phyloP scores from a whole-genome alignment of 192 early-diverging fungal genomes.

The Jimgerdemannia flammicorona region DNA sequence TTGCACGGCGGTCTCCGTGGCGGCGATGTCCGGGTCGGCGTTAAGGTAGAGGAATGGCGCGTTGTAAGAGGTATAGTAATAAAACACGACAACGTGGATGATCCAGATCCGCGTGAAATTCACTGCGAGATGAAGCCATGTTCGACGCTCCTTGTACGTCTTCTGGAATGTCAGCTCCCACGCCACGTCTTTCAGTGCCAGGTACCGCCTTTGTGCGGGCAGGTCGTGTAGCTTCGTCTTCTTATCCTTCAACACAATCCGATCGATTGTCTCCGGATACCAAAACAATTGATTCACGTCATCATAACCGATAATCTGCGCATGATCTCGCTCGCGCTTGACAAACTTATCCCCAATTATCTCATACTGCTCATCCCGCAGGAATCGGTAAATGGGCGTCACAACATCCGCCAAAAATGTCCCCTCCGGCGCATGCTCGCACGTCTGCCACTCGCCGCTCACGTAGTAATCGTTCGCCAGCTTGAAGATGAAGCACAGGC shows the following conservation, averaged over 20 bases:
- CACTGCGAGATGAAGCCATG: constrained; percentile 77
- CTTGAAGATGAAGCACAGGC: constrained; percentile 79
- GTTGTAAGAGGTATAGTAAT: constrained; percentile 74
- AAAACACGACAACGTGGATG: constrained; percentile 74
- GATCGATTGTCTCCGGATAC: constrained; percentile 62
- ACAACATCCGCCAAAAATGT: constrained; percentile 65
- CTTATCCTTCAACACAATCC: constrained; percentile 40
- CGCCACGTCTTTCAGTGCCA: constrained; percentile 54
- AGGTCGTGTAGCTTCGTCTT: constrained; percentile 51
- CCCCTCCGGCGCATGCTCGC: constrained; percentile 57
- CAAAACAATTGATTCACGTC: constrained; percentile 87
- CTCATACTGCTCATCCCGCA: constrained; percentile 72
- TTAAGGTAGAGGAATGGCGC: constrained; percentile 60
- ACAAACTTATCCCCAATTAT: constrained; percentile 57
- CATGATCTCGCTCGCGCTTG: constrained; percentile 74
- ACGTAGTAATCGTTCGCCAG: constrained; percentile 59
- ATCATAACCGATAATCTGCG: constrained; percentile 73
- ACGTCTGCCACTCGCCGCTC: constrained; percentile 41
- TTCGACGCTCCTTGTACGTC: constrained; percentile 82
- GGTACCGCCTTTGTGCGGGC: constrained; percentile 61
- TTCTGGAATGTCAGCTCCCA: constrained; percentile 74
- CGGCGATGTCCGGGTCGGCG: constrained; percentile 24
- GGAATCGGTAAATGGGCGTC: constrained; percentile 70
- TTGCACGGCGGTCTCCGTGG: constrained; percentile 38
- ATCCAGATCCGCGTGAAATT: constrained; percentile 92